Evolutionary conservation across 768 basidiomycete genomes (phyloP), one percentile per base, ranked within the genome.

Genomic region (Lactarius psammicola): DNA sequence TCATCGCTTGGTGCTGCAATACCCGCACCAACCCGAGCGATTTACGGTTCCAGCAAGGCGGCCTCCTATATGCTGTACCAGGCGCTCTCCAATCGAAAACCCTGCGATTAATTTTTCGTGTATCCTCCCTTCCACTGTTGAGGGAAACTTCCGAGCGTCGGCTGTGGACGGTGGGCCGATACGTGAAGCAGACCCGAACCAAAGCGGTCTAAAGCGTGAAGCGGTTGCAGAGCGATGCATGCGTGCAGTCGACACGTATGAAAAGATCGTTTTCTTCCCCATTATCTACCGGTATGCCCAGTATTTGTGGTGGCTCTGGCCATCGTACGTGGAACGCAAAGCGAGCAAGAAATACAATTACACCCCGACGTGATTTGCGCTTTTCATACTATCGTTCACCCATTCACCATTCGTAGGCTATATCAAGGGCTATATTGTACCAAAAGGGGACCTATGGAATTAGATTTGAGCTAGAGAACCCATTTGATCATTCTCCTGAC

Each of bases 11-110:
- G 88, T 2, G 85, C 92, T 2, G 79, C 88, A 7, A 86, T 95
- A 40, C 91, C 95, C 2, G 86, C 94, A 0, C 95, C 95, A 0
- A 94, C 91, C 0, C 87, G 95, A 8, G 78, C 91, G 0, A 77
- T 98, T 40, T 98, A 98, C 73, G 86, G 83, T 0, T 85, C 93
- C 3, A 91, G 89, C 11, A 97, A 98, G 75, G 81, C 88, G 2
- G 90, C 94, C 0, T 86, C 89, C 1, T 82, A 92, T 33, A 68
- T 88, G 6, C 85, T 95, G 63, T 94, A 87, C 74, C 90, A 91
- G 74, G 81, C 88, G 0, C 84, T 94, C 36, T 79, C 92, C 4
- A n/a, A 89, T 93, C 65, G 93, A 94, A 69, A 88, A 94, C 67
- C 89, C 90, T 7, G 72, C 75, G 3, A 84, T 95, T 69, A 55